Evolutionary conservation across 148 eudicot genomes (phyloP).

Genomic region (Cornus suecica): DNA sequence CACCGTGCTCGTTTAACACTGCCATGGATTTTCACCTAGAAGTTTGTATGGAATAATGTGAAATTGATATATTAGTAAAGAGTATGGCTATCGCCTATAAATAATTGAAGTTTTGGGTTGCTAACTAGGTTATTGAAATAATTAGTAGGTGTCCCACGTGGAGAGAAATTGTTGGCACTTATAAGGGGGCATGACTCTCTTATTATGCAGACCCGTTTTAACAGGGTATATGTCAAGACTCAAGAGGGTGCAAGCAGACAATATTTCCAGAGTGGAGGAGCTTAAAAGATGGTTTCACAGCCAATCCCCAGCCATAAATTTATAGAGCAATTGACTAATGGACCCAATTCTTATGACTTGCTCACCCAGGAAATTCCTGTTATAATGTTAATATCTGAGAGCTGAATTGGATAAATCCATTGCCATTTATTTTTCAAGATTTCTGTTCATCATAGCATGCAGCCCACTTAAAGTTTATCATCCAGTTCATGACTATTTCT

Average conservation of each 20-base stretch:
- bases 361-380: not conserved
- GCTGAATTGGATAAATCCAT: not conserved
- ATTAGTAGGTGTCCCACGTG: too few relatives aligned
- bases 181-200: too few relatives aligned
- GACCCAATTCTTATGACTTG: not conserved
- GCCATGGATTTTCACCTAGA: not conserved
- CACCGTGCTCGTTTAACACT: slow-evolving; percentile 2
- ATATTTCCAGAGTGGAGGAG: too few relatives aligned
- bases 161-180: too few relatives aligned
- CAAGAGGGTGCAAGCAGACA: too few relatives aligned
- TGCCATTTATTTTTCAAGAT: not conserved
- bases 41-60: not conserved
- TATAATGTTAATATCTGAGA: not conserved
- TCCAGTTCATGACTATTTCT: slow-evolving; percentile 5
- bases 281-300: not conserved
- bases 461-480: not conserved
- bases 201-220: too few relatives aligned
- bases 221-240: too few relatives aligned
- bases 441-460: not conserved
- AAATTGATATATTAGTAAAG: too few relatives aligned
- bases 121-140: too few relatives aligned
- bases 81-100: too few relatives aligned
- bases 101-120: too few relatives aligned
- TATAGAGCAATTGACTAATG: not conserved
- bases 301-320: not conserved